phyloP scores from a whole-genome alignment of 495 filamentous ascomycete species.

The Annulohypoxylon moriforme region DNA sequence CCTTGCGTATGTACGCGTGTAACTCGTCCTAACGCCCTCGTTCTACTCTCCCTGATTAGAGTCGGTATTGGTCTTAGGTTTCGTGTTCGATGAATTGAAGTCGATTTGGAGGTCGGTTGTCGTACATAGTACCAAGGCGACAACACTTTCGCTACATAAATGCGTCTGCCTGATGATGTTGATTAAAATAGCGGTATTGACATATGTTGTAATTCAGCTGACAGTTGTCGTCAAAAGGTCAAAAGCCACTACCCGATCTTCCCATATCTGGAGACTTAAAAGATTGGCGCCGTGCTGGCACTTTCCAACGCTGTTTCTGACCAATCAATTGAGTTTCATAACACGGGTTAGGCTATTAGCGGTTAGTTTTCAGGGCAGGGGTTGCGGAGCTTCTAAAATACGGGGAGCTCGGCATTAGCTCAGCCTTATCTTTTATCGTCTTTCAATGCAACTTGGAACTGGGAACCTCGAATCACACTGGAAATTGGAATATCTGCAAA shows the following conservation, averaged over 20 bases:
- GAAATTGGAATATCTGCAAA: no score
- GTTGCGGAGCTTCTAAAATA: slow-evolving; percentile 20
- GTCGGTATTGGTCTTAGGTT: background rate
- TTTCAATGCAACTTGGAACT: background rate
- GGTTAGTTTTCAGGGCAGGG: slow-evolving; percentile 21
- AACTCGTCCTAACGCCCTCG: background rate
- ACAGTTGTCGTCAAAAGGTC: slow-evolving; percentile 37
- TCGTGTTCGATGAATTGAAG: background rate
- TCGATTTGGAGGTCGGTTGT: background rate
- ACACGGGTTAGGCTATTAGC: slow-evolving; percentile 38
- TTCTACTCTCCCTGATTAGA: background rate
- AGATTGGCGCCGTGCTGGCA: slow-evolving; percentile 21
- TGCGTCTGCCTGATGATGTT: slow-evolving; percentile 1
- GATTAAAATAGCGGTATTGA: slow-evolving; percentile 6
- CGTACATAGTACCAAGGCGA: background rate
- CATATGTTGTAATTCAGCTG: slow-evolving; percentile 24
- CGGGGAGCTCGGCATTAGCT: slow-evolving; percentile 27
- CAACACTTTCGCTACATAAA: background rate
- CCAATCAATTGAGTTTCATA: slow-evolving; percentile 27
- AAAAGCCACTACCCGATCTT: slow-evolving; percentile 10
- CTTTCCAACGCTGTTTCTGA: background rate
- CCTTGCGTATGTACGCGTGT: slow-evolving; percentile 21
- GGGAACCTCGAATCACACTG: no score
- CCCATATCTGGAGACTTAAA: slow-evolving; percentile 14
- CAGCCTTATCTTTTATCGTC: slow-evolving; percentile 33